Conservation (phyloP, 768 basidiomycete genomes). For the Leccinum subgranulosum region DNA sequence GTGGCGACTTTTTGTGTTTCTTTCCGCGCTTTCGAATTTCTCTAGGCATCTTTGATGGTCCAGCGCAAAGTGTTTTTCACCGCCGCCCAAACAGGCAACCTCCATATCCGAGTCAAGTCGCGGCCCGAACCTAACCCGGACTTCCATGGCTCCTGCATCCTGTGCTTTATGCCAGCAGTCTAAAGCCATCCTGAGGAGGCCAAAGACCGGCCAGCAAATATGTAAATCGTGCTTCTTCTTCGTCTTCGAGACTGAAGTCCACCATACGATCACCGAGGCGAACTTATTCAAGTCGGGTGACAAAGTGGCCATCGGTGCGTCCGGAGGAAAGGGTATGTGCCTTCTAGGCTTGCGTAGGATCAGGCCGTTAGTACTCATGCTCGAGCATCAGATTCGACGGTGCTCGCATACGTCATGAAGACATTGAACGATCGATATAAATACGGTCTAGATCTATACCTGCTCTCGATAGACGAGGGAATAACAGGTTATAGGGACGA, state of each 20-base stretch:
- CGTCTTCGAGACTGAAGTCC: conserved; percentile 98
- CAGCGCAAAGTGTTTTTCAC: background rate
- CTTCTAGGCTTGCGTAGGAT: background rate
- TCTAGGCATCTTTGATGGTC: conserved; percentile 52
- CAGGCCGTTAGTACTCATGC: background rate
- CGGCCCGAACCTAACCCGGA: background rate
- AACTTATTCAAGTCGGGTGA: conserved; percentile 86
- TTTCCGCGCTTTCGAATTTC: conserved; percentile 77
- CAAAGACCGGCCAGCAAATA: conserved; percentile 96
- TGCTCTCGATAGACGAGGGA: conserved; percentile 97
- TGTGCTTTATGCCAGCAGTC: conserved; percentile 76
- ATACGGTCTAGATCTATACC: conserved; percentile 86
- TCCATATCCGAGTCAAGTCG: background rate
- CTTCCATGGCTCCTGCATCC: conserved; percentile 71
- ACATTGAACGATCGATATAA: conserved; percentile 89
- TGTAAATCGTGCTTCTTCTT: conserved; percentile 96
- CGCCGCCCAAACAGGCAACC: conserved; percentile 10
- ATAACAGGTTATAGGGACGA: conserved; percentile 98
- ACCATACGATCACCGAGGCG: conserved; percentile 87
- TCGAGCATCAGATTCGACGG: conserved; percentile 78
- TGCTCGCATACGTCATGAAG: conserved; percentile 96
- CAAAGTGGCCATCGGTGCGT: conserved; percentile 94
- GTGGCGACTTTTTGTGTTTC: conserved; percentile 57
- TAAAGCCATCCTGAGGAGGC: conserved; percentile 87
- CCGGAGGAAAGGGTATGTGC: conserved; percentile 88